Percentiles rank a stretch among this genome's conserved stretches.
phyloP scores from a whole-genome alignment of 116 monocot genomes.

The Zostera marina region DNA sequence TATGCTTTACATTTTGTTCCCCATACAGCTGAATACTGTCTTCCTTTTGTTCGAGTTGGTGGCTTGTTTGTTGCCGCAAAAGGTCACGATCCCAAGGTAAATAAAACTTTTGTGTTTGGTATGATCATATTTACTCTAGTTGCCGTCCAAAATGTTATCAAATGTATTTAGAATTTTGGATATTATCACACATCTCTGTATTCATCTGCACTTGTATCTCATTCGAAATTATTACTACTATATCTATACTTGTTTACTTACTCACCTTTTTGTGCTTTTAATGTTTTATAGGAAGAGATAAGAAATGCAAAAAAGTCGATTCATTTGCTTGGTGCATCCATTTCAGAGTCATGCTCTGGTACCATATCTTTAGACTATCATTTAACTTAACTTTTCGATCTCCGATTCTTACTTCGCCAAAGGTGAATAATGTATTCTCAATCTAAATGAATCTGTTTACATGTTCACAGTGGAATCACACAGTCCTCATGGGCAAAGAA shows the following conservation, averaged over 20 bases:
- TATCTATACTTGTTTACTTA: not conserved
- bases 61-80: slow-evolving; percentile 94
- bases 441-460: not conserved
- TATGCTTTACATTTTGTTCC: not conserved
- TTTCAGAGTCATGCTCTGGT: slow-evolving; percentile 52
- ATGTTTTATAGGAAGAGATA: slow-evolving; percentile 44
- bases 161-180: too few species aligned
- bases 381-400: not conserved
- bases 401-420: not conserved
- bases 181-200: not conserved
- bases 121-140: too few species aligned
- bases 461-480: slow-evolving; percentile 49
- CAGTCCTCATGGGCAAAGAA: slow-evolving; percentile 63
- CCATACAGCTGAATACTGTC: slow-evolving; percentile 72
- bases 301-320: slow-evolving; percentile 48
- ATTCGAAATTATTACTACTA: not conserved
- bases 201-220: not conserved
- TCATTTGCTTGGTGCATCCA: slow-evolving; percentile 52
- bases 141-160: too few species aligned
- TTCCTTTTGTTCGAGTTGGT: slow-evolving; percentile 89
- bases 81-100: slow-evolving; percentile 79
- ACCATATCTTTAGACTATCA: not conserved
- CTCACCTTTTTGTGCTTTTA: not conserved
- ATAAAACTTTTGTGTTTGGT: not conserved
- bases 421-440: too few species aligned